phyloP scores from a whole-genome alignment of 2,329 filamentous ascomycete genomes.

The Penicillium sp. region DNA sequence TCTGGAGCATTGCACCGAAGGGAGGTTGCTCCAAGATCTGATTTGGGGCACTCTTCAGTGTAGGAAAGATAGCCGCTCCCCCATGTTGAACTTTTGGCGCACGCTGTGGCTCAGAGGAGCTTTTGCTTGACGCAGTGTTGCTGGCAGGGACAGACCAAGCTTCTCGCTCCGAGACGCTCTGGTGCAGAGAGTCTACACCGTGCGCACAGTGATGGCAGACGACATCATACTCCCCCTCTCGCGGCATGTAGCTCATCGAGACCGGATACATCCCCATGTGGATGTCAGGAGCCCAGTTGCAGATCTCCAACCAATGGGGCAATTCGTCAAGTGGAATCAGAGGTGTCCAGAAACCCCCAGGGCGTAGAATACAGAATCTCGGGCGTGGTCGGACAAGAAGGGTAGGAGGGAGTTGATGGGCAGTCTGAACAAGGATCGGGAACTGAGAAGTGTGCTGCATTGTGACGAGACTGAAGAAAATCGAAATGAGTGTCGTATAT shows the following conservation, averaged over 20 bases:
- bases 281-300: constrained; percentile 25
- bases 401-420: not conserved
- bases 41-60: not conserved
- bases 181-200: constrained; percentile 23
- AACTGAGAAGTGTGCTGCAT: constrained; percentile 13
- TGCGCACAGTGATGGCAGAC: constrained; percentile 33
- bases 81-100: not conserved
- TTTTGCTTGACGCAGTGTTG: not conserved
- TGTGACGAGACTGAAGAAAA: not conserved
- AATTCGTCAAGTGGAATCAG: constrained; percentile 47
- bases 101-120: constrained; percentile 3
- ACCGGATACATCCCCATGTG: constrained; percentile 25
- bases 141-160: constrained; percentile 6
- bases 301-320: constrained; percentile 37
- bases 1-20: constrained; percentile 18
- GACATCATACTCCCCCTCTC: constrained; percentile 36
- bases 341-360: constrained; percentile 37
- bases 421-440: not conserved
- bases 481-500: constrained; percentile 1
- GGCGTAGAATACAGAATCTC: constrained; percentile 42
- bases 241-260: constrained; percentile 22
- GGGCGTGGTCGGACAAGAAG: constrained; percentile 29
- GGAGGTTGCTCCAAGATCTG: constrained; percentile 16
- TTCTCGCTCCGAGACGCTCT: constrained; percentile 25
- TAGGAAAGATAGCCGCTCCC: not conserved